Evolutionary conservation across 129 eudicot genomes (phyloP).

Genomic region (Pseudognaphalium luteoalbum): DNA sequence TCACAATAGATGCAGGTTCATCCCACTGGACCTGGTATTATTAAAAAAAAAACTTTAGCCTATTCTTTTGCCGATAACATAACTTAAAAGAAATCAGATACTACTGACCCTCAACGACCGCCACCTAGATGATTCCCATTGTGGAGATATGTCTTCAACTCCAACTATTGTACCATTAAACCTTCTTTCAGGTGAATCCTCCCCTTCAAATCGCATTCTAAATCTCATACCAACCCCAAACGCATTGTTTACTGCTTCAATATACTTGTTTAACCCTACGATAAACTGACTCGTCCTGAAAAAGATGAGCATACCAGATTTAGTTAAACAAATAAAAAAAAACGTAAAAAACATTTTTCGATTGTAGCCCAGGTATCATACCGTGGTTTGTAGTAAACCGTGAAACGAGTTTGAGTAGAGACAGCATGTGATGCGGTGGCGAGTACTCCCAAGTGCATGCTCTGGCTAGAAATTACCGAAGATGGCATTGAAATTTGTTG

Average conservation of each 20-base stretch:
- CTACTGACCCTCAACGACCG: constrained; percentile 64
- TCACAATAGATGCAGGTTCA: constrained; percentile 66
- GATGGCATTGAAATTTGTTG: constrained; percentile 85
- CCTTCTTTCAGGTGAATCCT: constrained; percentile 91
- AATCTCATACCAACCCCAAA: constrained; percentile 82
- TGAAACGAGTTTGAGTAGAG: constrained; percentile 62
- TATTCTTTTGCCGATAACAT: neutral
- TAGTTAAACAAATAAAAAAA: neutral
- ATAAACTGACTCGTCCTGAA: constrained; percentile 93
- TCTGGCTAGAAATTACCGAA: constrained; percentile 93
- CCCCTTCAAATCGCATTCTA: constrained; percentile 95
- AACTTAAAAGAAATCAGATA: constrained; percentile 1
- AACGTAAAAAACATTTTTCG: neutral
- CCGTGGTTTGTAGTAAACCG: constrained; percentile 96
- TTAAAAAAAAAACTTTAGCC: constrained; percentile 15
- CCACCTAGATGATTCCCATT: constrained; percentile 80
- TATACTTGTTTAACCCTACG: constrained; percentile 73
- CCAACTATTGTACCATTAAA: constrained; percentile 85
- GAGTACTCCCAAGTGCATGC: constrained; percentile 96
- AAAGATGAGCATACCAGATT: neutral
- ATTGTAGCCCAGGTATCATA: constrained; percentile 15
- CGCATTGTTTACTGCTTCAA: constrained; percentile 68
- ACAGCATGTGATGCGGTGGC: constrained; percentile 98
- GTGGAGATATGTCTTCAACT: constrained; percentile 65
- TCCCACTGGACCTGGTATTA: constrained; percentile 84